Percentiles rank a stretch among this genome's conserved stretches.
phyloP scores from a whole-genome alignment of 2,329 filamentous ascomycete genomes.

The Metarhizium sp. region DNA sequence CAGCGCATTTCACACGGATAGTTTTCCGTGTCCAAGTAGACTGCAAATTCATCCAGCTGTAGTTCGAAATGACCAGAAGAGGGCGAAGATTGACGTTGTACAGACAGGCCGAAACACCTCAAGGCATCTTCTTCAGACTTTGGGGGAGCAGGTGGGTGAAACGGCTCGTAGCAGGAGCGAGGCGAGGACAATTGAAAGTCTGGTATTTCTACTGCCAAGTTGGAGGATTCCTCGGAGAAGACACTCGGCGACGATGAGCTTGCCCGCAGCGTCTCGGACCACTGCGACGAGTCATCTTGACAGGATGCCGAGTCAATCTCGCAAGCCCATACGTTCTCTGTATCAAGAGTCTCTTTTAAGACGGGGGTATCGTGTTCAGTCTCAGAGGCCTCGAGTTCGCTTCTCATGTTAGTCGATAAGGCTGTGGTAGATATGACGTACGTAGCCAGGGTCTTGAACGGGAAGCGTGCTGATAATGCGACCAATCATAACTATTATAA shows the following conservation, averaged over 20 bases:
- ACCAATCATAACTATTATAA: too few relatives aligned
- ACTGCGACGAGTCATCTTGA: neutral
- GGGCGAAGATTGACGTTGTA: neutral
- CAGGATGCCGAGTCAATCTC: neutral
- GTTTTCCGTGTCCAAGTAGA: constrained; percentile 36
- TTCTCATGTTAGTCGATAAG: neutral
- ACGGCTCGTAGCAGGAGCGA: neutral
- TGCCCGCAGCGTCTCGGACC: neutral
- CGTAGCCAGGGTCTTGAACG: too few relatives aligned
- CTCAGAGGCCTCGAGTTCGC: neutral
- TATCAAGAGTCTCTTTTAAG: neutral
- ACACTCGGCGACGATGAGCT: neutral
- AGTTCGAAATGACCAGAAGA: constrained; percentile 33
- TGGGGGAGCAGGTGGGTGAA: neutral
- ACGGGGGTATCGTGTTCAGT: too few relatives aligned
- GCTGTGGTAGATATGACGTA: neutral
- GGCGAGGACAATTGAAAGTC: neutral
- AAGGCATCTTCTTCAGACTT: constrained; percentile 1
- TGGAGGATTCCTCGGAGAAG: neutral
- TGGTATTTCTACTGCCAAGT: neutral
- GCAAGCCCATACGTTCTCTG: neutral
- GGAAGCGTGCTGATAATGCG: too few relatives aligned
- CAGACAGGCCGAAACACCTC: constrained; percentile 4
- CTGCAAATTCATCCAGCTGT: constrained; percentile 45
- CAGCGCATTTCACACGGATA: constrained; percentile 42